These are phyloP conservation scores for Pulicaria dysenterica DNA, from an alignment of 129 eudicot genomes.

Conservation along the genomic window DNA sequence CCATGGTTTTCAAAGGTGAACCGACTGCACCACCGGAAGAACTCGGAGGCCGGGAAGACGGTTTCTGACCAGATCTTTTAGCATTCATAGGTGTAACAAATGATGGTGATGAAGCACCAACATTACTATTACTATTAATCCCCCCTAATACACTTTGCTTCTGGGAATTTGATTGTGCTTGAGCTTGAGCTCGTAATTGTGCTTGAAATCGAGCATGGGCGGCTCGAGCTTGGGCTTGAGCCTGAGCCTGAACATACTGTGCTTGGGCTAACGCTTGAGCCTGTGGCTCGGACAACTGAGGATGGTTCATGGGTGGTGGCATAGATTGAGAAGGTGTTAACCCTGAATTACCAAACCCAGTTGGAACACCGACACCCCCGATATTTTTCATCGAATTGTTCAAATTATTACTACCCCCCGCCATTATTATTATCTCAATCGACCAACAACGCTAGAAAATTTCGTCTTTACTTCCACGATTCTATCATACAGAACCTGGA, in stretches of 20 bases:
- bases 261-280: slow-evolving; percentile 58
- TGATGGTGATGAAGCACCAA: slow-evolving; percentile 52
- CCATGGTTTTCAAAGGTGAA: slow-evolving; percentile 86
- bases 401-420: slow-evolving; percentile 38
- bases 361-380: slow-evolving; percentile 32
- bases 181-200: slow-evolving; percentile 24
- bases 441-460: neutral
- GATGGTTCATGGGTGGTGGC: slow-evolving; percentile 29
- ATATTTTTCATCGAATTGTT: slow-evolving; percentile 46
- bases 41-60: slow-evolving; percentile 58
- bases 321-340: slow-evolving; percentile 36
- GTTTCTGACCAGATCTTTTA: slow-evolving; percentile 55
- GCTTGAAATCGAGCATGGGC: too few relatives aligned
- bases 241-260: slow-evolving; percentile 47
- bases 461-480: slow-evolving; percentile 2
- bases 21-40: slow-evolving; percentile 62
- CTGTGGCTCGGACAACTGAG: slow-evolving; percentile 51
- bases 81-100: slow-evolving; percentile 52
- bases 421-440: slow-evolving; percentile 34
- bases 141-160: slow-evolving; percentile 16
- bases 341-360: slow-evolving; percentile 27
- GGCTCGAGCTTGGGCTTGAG: slow-evolving; percentile 30
- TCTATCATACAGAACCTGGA: slow-evolving; percentile 20
- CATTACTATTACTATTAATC: slow-evolving; percentile 23
- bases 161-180: slow-evolving; percentile 38